Evolutionary conservation across 2,329 filamentous ascomycete genomes (phyloP).

Genomic region (Bipolaris gigantea): DNA sequence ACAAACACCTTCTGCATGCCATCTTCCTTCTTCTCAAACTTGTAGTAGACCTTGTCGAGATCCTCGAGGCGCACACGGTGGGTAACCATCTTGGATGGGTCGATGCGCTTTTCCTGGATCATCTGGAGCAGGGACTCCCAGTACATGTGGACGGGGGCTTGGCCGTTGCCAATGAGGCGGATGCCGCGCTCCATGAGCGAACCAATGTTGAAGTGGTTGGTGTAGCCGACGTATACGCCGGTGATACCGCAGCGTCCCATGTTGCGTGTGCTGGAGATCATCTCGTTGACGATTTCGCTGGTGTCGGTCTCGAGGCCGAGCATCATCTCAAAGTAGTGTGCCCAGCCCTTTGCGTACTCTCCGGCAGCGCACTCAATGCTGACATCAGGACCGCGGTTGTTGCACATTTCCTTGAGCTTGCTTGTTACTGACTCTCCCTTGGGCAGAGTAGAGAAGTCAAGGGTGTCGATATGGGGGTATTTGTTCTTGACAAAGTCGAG

Average conservation of each 20-base stretch:
- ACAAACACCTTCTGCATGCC: slow-evolving; percentile 80
- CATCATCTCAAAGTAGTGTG: slow-evolving; percentile 61
- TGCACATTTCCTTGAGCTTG: slow-evolving; percentile 72
- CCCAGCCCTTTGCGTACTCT: slow-evolving; percentile 65
- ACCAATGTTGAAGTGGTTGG: slow-evolving; percentile 82
- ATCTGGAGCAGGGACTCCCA: slow-evolving; percentile 74
- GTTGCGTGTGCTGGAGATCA: slow-evolving; percentile 72
- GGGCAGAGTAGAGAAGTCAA: slow-evolving; percentile 70
- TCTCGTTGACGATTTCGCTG: slow-evolving; percentile 77
- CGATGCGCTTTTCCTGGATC: slow-evolving; percentile 69
- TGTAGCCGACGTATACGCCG: slow-evolving; percentile 67
- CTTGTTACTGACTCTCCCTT: slow-evolving; percentile 67
- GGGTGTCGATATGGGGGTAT: slow-evolving; percentile 65
- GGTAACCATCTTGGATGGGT: slow-evolving; percentile 78
- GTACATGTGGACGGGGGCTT: slow-evolving; percentile 78
- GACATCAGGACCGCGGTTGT: slow-evolving; percentile 71
- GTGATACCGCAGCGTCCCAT: slow-evolving; percentile 77
- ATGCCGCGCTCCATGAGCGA: slow-evolving; percentile 86
- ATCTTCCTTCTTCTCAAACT: slow-evolving; percentile 71
- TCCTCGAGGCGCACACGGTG: slow-evolving; percentile 66
- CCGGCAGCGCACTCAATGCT: slow-evolving; percentile 69
- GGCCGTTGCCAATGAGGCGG: slow-evolving; percentile 70
- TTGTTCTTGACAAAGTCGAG: slow-evolving; percentile 68
- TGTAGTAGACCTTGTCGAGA: slow-evolving; percentile 56
- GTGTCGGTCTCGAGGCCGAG: slow-evolving; percentile 81